Conservation (phyloP, 2,329 filamentous ascomycete species). For the Pseudocercospora macadamiae region DNA sequence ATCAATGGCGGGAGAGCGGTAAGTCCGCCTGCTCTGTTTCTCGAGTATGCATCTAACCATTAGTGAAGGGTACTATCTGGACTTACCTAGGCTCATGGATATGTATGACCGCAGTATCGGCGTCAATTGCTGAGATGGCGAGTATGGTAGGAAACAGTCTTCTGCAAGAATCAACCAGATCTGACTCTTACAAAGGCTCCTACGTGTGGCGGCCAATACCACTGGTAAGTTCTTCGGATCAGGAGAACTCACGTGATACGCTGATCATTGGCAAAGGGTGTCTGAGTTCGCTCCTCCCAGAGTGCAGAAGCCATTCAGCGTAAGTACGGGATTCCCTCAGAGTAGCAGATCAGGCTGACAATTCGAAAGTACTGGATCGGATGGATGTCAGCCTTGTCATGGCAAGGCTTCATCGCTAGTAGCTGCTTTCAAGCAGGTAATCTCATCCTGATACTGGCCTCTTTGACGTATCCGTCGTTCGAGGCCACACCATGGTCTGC, state of each 20-base stretch:
- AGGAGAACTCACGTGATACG: too few species aligned
- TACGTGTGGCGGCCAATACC: conserved; percentile 33
- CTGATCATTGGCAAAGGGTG: too few species aligned
- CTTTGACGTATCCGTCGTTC: conserved; percentile 9
- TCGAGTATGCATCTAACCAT: too few species aligned
- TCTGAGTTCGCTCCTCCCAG: conserved; percentile 31
- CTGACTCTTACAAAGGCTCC: too few species aligned
- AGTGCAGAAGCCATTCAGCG: conserved; percentile 32
- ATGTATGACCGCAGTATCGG: conserved; percentile 29
- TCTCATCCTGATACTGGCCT: conserved; percentile 9
- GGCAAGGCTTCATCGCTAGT: conserved; percentile 53
- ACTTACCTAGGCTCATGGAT: conserved; percentile 31
- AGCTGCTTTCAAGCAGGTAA: conserved; percentile 46
- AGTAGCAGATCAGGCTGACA: too few species aligned
- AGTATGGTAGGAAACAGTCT: too few species aligned
- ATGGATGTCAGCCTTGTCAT: conserved; percentile 54
- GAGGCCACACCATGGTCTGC: conserved; percentile 7
- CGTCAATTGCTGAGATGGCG: conserved; percentile 38
- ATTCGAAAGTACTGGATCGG: conserved; percentile 41
- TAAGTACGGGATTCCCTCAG: too few species aligned
- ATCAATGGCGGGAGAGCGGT: conserved; percentile 32
- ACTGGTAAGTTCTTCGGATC: too few species aligned
- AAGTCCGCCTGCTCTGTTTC: too few species aligned
- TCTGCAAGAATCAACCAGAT: too few species aligned
- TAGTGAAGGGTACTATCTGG: conserved; percentile 36